phyloP scores from a whole-genome alignment of 371 early-diverging fungal genomes.

The Syncephalastrum racemosum region DNA sequence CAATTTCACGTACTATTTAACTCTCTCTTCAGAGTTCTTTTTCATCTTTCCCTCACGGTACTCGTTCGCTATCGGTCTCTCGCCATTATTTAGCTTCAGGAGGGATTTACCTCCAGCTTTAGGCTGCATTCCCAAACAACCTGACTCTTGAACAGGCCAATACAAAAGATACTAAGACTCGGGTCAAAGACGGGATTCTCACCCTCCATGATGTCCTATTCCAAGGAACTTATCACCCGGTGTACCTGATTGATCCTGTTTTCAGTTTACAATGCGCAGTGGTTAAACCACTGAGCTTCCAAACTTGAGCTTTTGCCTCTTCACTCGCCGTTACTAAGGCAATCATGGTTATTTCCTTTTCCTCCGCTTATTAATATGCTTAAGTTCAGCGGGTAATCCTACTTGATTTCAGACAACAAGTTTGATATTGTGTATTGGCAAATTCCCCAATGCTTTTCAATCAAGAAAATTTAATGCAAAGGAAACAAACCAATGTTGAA shows the following conservation, averaged over 20 bases:
- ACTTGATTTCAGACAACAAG: conserved; percentile 46
- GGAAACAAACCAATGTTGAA: too few species aligned
- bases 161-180: too few species aligned
- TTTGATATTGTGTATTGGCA: conserved; percentile 4
- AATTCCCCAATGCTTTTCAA: too few species aligned
- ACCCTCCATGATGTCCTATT: conserved; percentile 58
- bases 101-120: conserved; percentile 63
- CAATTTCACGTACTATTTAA: too few species aligned
- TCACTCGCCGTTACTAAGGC: conserved; percentile 36
- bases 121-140: conserved; percentile 65
- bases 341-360: conserved; percentile 74
- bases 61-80: conserved; percentile 79
- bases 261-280: conserved; percentile 42
- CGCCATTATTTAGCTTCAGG: conserved; percentile 73
- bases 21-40: conserved; percentile 37
- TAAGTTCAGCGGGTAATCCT: conserved; percentile 67
- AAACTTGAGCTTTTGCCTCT: too few species aligned
- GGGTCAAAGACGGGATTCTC: too few species aligned
- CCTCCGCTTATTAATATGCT: conserved; percentile 75
- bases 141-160: too few species aligned
- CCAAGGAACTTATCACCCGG: conserved; percentile 49
- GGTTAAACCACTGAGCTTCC: conserved; percentile 42
- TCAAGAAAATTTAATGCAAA: too few species aligned
- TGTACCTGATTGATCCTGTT: conserved; percentile 31
- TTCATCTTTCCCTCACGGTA: conserved; percentile 78